Conservation (phyloP, 371 early-diverging fungal species). For the Mucor lusitanicus region DNA sequence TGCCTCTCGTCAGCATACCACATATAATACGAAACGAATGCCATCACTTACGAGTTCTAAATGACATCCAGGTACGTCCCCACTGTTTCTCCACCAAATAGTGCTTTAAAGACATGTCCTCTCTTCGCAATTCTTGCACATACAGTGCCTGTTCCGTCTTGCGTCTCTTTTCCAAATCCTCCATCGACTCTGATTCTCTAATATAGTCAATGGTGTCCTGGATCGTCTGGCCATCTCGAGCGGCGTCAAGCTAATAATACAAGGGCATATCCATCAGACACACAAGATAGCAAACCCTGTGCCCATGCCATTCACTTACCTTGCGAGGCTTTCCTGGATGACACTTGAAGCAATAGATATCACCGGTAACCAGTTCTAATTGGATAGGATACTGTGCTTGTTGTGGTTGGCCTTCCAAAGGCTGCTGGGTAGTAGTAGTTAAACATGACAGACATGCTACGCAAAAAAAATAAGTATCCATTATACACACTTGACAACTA, state of each 20-base stretch:
- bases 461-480: not conserved
- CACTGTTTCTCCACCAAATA: slow-evolving; percentile 46
- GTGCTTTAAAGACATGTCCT: slow-evolving; percentile 44
- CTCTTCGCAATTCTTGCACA: slow-evolving; percentile 46
- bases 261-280: not conserved
- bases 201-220: slow-evolving; percentile 8
- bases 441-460: slow-evolving; percentile 33
- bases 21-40: too few species aligned
- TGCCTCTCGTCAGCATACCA: too few species aligned
- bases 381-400: slow-evolving; percentile 29
- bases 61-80: slow-evolving; percentile 49
- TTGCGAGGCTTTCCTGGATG: slow-evolving; percentile 8
- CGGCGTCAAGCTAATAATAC: not conserved
- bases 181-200: slow-evolving; percentile 20
- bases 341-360: slow-evolving; percentile 35
- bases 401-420: slow-evolving; percentile 2
- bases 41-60: slow-evolving; percentile 43
- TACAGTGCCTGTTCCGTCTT: slow-evolving; percentile 44
- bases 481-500: too few species aligned
- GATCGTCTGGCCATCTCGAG: not conserved
- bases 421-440: too few species aligned
- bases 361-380: slow-evolving; percentile 25
- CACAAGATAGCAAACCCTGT: not conserved
- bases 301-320: slow-evolving; percentile 3
- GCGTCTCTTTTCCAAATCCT: slow-evolving; percentile 42